Evolutionary conservation across 495 filamentous ascomycete genomes (phyloP).

Genomic region (Penicillium odoratum): DNA sequence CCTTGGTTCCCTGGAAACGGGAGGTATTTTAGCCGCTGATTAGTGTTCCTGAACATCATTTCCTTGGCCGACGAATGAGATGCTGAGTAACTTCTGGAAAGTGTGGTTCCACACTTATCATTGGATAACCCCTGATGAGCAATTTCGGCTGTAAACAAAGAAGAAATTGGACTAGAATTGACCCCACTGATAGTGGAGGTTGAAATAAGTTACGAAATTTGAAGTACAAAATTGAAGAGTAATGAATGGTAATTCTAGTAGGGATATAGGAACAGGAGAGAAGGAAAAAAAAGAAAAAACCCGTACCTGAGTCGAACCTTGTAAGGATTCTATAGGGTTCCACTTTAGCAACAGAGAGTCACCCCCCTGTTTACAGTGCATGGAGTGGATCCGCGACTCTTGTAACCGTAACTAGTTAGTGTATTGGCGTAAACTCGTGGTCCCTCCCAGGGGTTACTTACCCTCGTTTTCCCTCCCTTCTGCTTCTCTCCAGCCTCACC

Average conservation of each 20-base stretch:
- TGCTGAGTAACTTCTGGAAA: neutral
- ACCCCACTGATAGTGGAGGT: neutral
- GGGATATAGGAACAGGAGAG: neutral
- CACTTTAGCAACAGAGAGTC: neutral
- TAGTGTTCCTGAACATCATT: conserved; percentile 29
- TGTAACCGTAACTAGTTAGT: neutral
- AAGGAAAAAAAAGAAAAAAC: neutral
- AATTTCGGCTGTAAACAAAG: conserved; percentile 3
- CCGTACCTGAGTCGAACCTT: neutral
- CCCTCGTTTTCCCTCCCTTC: conserved; percentile 22
- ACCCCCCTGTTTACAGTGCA: conserved; percentile 2
- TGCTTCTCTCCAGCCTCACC: conserved; percentile 23
- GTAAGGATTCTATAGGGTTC: neutral
- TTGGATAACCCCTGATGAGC: neutral
- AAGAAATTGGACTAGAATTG: neutral
- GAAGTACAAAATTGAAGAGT: too few species aligned
- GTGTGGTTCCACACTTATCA: neutral
- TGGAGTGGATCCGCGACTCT: neutral
- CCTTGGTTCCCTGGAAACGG: conserved; percentile 27
- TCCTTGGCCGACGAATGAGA: too few species aligned
- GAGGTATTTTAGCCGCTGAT: conserved; percentile 23
- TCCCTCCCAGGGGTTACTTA: conserved; percentile 11
- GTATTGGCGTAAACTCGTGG: neutral
- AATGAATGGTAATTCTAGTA: neutral
- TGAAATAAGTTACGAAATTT: neutral